A percentile compares a stretch with the other conserved stretches of the same genome.
These are phyloP conservation scores for Exophiala oligosperma DNA, from an alignment of 2,329 filamentous ascomycete genomes.

Conservation along the genomic window DNA sequence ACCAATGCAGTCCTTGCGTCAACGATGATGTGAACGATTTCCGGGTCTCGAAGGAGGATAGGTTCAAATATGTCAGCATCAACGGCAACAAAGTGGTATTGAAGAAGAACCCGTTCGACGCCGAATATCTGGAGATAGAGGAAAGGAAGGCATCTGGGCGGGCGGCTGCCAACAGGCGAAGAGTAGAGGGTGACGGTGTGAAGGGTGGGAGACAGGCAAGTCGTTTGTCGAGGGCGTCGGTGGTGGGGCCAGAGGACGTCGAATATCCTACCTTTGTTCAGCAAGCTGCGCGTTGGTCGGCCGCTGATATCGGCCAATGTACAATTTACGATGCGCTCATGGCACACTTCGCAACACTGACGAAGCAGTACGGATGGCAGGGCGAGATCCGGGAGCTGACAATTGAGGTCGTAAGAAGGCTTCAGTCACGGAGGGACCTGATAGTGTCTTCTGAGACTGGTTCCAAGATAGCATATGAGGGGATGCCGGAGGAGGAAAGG, in stretches of 20 bases:
- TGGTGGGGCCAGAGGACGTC: background rate
- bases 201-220: background rate
- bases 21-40: background rate
- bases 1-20: background rate
- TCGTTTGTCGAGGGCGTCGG: background rate
- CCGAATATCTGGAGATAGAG: background rate
- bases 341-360: background rate
- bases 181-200: too few species aligned
- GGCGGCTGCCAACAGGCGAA: background rate
- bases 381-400: background rate
- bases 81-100: background rate
- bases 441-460: background rate
- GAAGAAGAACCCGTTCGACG: conserved; percentile 3
- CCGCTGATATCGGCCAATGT: background rate
- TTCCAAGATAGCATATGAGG: background rate
- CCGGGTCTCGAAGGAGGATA: background rate
- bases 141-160: too few species aligned
- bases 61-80: background rate
- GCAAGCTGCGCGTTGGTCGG: conserved; percentile 1
- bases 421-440: background rate
- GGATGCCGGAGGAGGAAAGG: background rate
- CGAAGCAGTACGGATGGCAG: conserved; percentile 4
- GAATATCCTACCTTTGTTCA: conserved; percentile 4
- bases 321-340: conserved; percentile 2
- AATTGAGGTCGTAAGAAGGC: background rate